A percentile compares a stretch with the other conserved stretches of the same genome.
These are phyloP conservation scores for Leccinum boreale DNA, from an alignment of 768 basidiomycete species.

Conservation along the genomic window DNA sequence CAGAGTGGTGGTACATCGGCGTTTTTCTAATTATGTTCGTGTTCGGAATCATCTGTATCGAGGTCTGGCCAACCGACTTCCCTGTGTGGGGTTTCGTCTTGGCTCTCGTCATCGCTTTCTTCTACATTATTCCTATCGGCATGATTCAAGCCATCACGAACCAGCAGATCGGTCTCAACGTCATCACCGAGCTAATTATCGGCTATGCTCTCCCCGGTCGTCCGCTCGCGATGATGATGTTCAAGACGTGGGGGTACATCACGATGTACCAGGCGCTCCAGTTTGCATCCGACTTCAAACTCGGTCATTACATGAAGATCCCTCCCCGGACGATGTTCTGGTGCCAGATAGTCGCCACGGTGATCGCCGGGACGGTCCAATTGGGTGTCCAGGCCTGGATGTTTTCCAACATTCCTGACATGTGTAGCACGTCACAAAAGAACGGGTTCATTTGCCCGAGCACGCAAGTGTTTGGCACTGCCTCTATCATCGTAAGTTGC, in stretches of 20 bases:
- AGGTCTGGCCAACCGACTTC: slow-evolving; percentile 57
- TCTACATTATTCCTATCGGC: slow-evolving; percentile 77
- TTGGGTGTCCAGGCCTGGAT: slow-evolving; percentile 64
- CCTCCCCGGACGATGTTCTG: slow-evolving; percentile 67
- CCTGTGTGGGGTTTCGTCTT: slow-evolving; percentile 45
- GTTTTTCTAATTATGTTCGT: slow-evolving; percentile 49
- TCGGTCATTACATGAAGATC: slow-evolving; percentile 73
- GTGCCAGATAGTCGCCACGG: slow-evolving; percentile 61
- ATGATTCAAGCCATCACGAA: slow-evolving; percentile 80
- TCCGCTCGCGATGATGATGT: slow-evolving; percentile 78
- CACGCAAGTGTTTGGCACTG: slow-evolving; percentile 49
- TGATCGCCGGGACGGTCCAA: slow-evolving; percentile 64
- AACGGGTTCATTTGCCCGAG: slow-evolving; percentile 29
- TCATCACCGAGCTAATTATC: slow-evolving; percentile 72
- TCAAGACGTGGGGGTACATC: slow-evolving; percentile 69
- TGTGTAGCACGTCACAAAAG: slow-evolving; percentile 26
- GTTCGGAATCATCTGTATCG: slow-evolving; percentile 58
- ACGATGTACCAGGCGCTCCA: slow-evolving; percentile 64
- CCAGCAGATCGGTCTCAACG: slow-evolving; percentile 65
- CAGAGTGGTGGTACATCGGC: slow-evolving; percentile 56
- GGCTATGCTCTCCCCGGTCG: slow-evolving; percentile 56
- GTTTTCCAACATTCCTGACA: slow-evolving; percentile 39
- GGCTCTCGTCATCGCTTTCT: slow-evolving; percentile 40
- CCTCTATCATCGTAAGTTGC: slow-evolving; percentile 46
- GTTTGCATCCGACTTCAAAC: slow-evolving; percentile 72